Base-by-base conservation (phyloP, 371 early-diverging fungal genomes). In the Dinochytrium kinnereticum region DNA sequence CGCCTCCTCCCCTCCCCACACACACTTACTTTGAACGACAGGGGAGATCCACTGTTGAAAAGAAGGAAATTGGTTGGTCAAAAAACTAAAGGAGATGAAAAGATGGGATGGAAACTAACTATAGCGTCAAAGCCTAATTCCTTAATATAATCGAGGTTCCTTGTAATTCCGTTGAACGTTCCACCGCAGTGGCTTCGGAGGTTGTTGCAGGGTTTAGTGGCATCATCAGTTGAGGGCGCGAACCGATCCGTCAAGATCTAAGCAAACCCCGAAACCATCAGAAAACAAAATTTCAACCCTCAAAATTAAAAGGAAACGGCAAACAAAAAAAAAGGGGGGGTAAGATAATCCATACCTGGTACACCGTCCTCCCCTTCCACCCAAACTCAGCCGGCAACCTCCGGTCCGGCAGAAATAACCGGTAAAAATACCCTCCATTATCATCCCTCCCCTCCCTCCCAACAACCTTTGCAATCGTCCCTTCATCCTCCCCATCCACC, bases 131-230 rank as follows among this genome's bases (percentile, higher is more conserved):
- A 84, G 0, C 85, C 84, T 76, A 85, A 71, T 5, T 71, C 68
- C 33, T 77, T 26, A 30, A 85, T 78, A 64, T 85, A 84, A 59
- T 78, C 78, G 33, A 86, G 72, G 3, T 80, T 70, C 19, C 75
- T 70, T 33, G 57, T 74, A n/a, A 86, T 71, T 28, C 84, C 86
- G 66, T 76, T 39, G 66, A 73, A 86, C 0, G 66, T 80, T 21
- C 86, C 85, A 31, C 86, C 86, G 70, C 86, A 86, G 51, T 86
- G 83, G 37, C 59, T 69, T n/a, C 73, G 72, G 39, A 84, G 31
- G 38, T 82, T 70, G 21, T 34, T 17, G 67, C 85, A 79, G 1
- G 21, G 44, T 28, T 30, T 50, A 19, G 72, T 75, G 40, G 59
- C 65, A 7, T 69, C 80, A 31, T 65, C 75, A 1, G 72, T 53